Evolutionary conservation across 1,284 basidiomycete species (phyloP).

Genomic region (Cryptococcus deneoformans): DNA sequence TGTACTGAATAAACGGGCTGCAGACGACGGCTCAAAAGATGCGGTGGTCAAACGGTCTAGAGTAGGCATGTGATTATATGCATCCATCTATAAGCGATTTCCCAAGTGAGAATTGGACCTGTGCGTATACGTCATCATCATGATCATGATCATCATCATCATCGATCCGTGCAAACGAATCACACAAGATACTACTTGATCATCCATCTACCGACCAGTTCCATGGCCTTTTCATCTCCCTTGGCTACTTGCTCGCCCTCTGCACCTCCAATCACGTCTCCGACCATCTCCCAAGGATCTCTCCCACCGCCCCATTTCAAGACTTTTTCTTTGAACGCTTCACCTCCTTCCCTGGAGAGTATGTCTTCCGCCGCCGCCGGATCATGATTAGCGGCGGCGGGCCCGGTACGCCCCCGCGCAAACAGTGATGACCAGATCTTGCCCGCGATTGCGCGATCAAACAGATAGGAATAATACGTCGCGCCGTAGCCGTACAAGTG

Average conservation of each 20-base stretch:
- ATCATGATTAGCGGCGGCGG: not conserved
- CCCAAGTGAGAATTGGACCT: not conserved
- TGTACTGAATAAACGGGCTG: not conserved
- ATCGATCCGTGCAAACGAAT: not conserved
- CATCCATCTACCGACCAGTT: conserved; percentile 76
- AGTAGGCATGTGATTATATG: not conserved
- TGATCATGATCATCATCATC: not conserved
- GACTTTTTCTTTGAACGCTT: conserved; percentile 64
- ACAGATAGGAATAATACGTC: conserved; percentile 98
- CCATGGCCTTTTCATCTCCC: conserved; percentile 80
- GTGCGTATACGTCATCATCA: not conserved
- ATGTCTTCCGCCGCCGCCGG: conserved; percentile 1
- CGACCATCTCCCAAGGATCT: conserved; percentile 75
- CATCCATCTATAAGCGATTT: not conserved
- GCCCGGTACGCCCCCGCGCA: conserved; percentile 1
- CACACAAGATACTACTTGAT: conserved; percentile 19
- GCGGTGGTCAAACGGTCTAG: not conserved
- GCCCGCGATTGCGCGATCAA: conserved; percentile 92
- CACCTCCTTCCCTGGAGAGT: conserved; percentile 65
- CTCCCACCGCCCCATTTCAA: too few relatives aligned
- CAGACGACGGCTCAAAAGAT: not conserved
- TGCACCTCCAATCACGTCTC: conserved; percentile 58
- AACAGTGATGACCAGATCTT: conserved; percentile 83
- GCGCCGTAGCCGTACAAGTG: conserved; percentile 96
- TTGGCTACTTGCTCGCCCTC: conserved; percentile 40